Base-by-base conservation (phyloP, 2,329 filamentous ascomycete genomes). In the Pyricularia grisea region DNA sequence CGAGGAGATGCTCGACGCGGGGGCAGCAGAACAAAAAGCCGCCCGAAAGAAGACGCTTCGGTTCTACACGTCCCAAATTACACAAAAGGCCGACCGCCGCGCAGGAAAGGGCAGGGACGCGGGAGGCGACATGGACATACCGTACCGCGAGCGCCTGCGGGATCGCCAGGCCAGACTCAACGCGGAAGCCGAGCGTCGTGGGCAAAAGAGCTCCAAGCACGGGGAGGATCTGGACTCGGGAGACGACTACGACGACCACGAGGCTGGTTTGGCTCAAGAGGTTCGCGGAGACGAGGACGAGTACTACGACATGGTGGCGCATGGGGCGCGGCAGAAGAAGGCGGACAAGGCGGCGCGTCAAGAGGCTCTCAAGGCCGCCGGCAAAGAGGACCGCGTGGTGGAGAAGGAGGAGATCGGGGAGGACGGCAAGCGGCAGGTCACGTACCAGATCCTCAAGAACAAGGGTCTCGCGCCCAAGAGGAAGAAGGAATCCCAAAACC, bases 41-140 rank as follows among this genome's bases (percentile, higher is more conserved):
- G 87, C 88, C 70, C 92, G 92, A 79, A 97, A 95, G 84, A 97
- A 96, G 84, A 93, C 88, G 72, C 86, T 99, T 70, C 91, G 93
- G 71, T 99, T 99, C 84, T 99, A 99, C 85, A 98, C 96, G 2
- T 97, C 94, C 3, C 95, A 99, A 78, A 95, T 99, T 73, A 91
- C 92, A 31, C 94, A 98, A 78, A 98, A 97, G 80, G 89, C 92
- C 69, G 97, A 93, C 81, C 94, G 92, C 77, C 92, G 92, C 69
- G 88, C 89, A 6, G 88, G 84, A 36, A 90, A 90, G 58, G 90
- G 91, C 61, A 87, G 89, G 71, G 89, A 92, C 70, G 87, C 89
- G 1, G 92, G 92, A 73, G 92, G 92, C 73, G 92, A 96, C 76
- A 85, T 87, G 73, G 92, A 96, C 78, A 86, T 96, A 68, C 95